Evolutionary conservation across 1,139 yeast genomes (phyloP).

Genomic region (Arxiozyma heterogenica): DNA sequence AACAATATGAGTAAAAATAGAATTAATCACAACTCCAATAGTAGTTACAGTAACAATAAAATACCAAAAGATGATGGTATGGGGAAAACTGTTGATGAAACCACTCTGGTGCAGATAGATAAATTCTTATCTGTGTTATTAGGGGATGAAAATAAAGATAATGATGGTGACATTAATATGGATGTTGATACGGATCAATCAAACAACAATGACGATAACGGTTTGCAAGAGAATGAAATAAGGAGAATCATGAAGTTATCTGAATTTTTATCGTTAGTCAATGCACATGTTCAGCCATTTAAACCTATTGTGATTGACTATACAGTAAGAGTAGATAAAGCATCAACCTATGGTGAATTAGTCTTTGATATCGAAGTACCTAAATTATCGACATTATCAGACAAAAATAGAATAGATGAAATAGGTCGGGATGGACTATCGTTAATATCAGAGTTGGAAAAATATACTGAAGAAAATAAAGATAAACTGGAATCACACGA

Average conservation of each 20-base stretch:
- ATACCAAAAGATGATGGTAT: conserved; percentile 10
- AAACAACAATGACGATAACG: conserved; percentile 2
- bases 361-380: conserved; percentile 64
- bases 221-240: conserved; percentile 21
- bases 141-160: conserved; percentile 14
- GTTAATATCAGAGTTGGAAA: conserved; percentile 40
- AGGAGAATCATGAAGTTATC: conserved; percentile 46
- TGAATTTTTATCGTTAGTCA: conserved; percentile 64
- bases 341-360: conserved; percentile 72
- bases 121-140: conserved; percentile 52
- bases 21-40: not conserved
- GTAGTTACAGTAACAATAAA: not conserved
- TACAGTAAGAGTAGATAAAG: conserved; percentile 63
- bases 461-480: conserved; percentile 45
- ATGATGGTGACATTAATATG: conserved; percentile 5
- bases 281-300: conserved; percentile 56
- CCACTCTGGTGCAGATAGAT: conserved; percentile 58
- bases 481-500: conserved; percentile 23
- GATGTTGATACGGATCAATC: not conserved
- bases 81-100: conserved; percentile 36
- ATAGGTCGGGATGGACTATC: conserved; percentile 34
- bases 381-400: not conserved
- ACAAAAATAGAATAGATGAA: conserved; percentile 18
- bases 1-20: not conserved
- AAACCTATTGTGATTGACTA: conserved; percentile 73